Base-by-base conservation (phyloP, 768 basidiomycete genomes). In the Gloeopeniophorella convolvens region DNA sequence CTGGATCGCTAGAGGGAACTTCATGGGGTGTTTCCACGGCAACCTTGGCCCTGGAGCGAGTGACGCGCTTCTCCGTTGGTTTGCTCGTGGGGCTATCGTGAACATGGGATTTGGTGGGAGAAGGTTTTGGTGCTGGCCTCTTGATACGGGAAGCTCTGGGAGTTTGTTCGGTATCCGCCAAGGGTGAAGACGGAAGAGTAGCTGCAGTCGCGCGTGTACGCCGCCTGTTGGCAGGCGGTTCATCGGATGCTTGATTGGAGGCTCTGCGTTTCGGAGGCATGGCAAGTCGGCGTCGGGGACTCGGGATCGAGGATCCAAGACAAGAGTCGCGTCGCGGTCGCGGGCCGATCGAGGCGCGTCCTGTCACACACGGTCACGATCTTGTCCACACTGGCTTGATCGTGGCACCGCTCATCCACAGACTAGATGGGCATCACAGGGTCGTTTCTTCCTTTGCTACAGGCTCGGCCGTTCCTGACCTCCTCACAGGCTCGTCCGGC, bases 401-500 rank as follows among this genome's bases (percentile, higher is more conserved):
- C n/a, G n/a, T n/a, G n/a, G n/a, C n/a, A n/a, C n/a, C n/a, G n/a
- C n/a, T n/a, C n/a, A n/a, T n/a, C n/a, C n/a, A n/a, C n/a, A n/a
- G n/a, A n/a, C n/a, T n/a, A n/a, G n/a, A 58, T 58, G 57, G 57
- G 57, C 7, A 58, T 58, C 18, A 58, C 57, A 34, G 57, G 57
- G 57, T 58, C 9, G 36, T 48, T 5, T 27, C 28, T 20, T 49
- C 18, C 9, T 26, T 26, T 13, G 20, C 13, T 21, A 20, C 16
- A 13, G 26, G 18, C 15, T 26, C 12, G 16, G n/a, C 20, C 32
- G 21, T 49, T 48, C 24, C 41, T 13, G 12, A 20, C 23, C 20
- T 6, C 31, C 2, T 5, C 21, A 10, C 26, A 89, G 87, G 39
- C 68, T 90, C 45, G 88, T 85, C 35, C 77, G 88, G 56, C 89